Percentiles rank a stretch among this genome's conserved stretches.
phyloP scores from a whole-genome alignment of 2,329 filamentous ascomycete species.

The Sporothrix pseudoabietina region DNA sequence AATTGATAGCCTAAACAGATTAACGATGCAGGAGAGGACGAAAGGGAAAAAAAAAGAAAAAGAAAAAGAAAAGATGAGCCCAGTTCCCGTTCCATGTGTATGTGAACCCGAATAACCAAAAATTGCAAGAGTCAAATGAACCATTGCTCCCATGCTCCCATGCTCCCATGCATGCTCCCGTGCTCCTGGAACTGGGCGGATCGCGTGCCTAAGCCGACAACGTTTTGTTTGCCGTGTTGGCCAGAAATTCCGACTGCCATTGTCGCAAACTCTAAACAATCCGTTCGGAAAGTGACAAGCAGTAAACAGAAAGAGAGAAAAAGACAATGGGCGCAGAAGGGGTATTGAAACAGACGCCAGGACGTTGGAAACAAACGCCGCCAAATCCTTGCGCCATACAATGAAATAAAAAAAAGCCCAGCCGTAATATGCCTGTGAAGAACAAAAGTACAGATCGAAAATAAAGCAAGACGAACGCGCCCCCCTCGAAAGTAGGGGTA shows the following conservation, averaged over 20 bases:
- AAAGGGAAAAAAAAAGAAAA: not conserved
- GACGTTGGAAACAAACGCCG: conserved; percentile 11
- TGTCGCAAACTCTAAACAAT: not conserved
- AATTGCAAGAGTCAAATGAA: not conserved
- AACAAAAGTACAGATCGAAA: not conserved
- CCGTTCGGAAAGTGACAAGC: not conserved
- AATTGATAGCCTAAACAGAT: not conserved
- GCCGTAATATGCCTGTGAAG: not conserved
- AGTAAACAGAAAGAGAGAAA: not conserved
- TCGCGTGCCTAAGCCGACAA: not conserved
- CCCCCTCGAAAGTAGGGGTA: not conserved
- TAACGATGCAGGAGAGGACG: not conserved
- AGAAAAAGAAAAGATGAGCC: not conserved
- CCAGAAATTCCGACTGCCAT: not conserved
- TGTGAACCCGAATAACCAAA: not conserved
- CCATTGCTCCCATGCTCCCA: not conserved
- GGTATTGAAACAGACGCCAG: conserved; percentile 1
- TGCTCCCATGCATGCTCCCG: too few relatives aligned
- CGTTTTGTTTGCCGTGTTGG: not conserved
- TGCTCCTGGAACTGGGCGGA: not conserved
- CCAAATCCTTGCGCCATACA: conserved; percentile 16
- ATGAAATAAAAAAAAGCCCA: not conserved
- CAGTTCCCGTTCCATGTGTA: not conserved
- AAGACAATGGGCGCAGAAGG: conserved; percentile 1
- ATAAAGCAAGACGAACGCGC: not conserved